Percentiles rank a stretch among this genome's conserved stretches.
Evolutionary conservation across 2,329 filamentous ascomycete species (phyloP).

Genomic region (Drechslerella dactyloides): DNA sequence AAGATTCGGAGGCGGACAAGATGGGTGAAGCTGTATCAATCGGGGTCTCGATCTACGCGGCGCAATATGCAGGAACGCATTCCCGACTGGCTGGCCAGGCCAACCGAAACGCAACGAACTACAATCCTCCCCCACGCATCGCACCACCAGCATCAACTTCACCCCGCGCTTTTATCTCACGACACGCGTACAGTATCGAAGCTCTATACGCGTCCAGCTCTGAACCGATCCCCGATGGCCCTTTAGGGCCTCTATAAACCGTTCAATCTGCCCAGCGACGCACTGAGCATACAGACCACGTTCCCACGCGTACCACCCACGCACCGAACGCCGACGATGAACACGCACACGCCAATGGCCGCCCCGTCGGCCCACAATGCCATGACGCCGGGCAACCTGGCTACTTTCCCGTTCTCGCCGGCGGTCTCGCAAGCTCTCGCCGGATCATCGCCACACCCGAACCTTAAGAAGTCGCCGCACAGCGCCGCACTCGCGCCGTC

Average conservation of each 20-base stretch:
- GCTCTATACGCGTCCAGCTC: not conserved
- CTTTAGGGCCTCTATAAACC: not conserved
- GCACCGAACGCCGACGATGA: slow-evolving; percentile 15
- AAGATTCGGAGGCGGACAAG: too few relatives aligned
- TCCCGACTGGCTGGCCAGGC: too few relatives aligned
- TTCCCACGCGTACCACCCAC: not conserved
- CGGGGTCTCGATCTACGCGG: too few relatives aligned
- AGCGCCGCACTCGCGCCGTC: slow-evolving; percentile 43
- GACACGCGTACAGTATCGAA: not conserved
- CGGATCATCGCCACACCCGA: slow-evolving; percentile 42
- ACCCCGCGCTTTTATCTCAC: not conserved
- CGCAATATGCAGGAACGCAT: too few relatives aligned
- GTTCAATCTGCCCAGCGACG: not conserved
- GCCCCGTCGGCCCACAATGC: slow-evolving; percentile 20
- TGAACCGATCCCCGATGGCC: not conserved
- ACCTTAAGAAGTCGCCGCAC: slow-evolving; percentile 46
- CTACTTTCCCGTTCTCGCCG: slow-evolving; percentile 45
- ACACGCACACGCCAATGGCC: slow-evolving; percentile 43
- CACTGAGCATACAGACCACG: not conserved
- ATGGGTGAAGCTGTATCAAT: too few relatives aligned
- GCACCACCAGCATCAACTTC: too few relatives aligned
- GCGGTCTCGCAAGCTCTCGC: slow-evolving; percentile 47
- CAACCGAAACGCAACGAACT: not conserved
- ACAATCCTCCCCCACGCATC: not conserved
- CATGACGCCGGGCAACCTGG: slow-evolving; percentile 43